Evolutionary conservation across 345 rosid species (phyloP).

Genomic region (Isatis tinctoria): DNA sequence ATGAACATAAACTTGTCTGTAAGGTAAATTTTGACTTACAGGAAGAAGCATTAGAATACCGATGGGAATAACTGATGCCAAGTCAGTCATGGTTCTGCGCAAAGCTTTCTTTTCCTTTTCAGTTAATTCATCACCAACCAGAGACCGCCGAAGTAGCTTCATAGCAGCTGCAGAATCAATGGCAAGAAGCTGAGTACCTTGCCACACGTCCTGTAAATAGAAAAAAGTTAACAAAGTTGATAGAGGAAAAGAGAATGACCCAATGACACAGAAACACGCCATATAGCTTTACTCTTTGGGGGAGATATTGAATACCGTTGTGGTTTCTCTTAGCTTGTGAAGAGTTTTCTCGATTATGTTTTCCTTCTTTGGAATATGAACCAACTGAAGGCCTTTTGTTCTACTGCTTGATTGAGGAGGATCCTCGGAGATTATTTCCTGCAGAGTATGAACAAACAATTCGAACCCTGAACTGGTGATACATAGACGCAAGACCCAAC

Average conservation of each 20-base stretch:
- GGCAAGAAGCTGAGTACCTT: slow-evolving; percentile 97
- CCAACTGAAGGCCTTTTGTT: slow-evolving; percentile 38
- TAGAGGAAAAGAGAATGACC: slow-evolving; percentile 12
- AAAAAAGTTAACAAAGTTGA: not conserved
- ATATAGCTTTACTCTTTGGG: not conserved
- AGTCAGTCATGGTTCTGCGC: slow-evolving; percentile 78
- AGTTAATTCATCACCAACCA: slow-evolving; percentile 86
- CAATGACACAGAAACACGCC: not conserved
- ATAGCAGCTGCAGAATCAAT: slow-evolving; percentile 82
- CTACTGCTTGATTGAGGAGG: slow-evolving; percentile 32
- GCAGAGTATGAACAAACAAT: slow-evolving; percentile 32
- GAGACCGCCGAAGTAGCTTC: slow-evolving; percentile 60
- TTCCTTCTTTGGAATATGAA: slow-evolving; percentile 52
- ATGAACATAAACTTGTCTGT: not conserved
- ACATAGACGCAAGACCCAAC: not conserved
- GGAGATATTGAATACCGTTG: slow-evolving; percentile 60
- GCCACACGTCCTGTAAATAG: slow-evolving; percentile 77
- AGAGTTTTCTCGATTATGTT: slow-evolving; percentile 64
- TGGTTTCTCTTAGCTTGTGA: slow-evolving; percentile 75
- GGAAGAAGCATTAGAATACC: slow-evolving; percentile 97
- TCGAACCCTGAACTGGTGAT: slow-evolving; percentile 11
- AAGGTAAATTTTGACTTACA: slow-evolving; percentile 47
- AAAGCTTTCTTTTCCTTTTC: slow-evolving; percentile 80
- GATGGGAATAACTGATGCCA: slow-evolving; percentile 96
- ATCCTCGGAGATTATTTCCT: slow-evolving; percentile 37